Base-by-base conservation (phyloP, 495 filamentous ascomycete genomes). In the Opeltia flavorubescens region DNA sequence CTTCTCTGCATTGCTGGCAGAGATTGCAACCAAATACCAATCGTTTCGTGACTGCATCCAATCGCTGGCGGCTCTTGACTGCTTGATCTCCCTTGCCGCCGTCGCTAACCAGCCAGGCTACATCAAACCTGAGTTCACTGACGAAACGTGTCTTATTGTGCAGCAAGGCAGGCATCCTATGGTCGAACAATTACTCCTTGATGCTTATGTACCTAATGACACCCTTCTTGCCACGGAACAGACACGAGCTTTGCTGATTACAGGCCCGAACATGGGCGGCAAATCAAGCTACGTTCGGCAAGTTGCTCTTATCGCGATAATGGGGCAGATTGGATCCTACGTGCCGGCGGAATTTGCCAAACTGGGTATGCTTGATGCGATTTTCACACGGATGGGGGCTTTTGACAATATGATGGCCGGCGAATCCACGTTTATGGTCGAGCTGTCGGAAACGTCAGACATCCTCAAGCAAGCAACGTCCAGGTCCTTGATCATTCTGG, bases 181-280 rank as follows among this genome's bases (percentile, higher is more conserved):
- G 79, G 87, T 95, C 31, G 91, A 99, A 60, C 86, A 89, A 53
- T 77, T 94, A 8, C 73, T 96, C 5, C 72, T 88, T 6, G 79
- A 84, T 46, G 70, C 78, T 33, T 99, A 96, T 68, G 89, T 99
- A 45, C 91, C 91, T 29, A 96, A 96, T 65, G 78, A 82, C 58
- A 87, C 85, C 24, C 59, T 76, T 7, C 77, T 99, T 34, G 59
- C 67, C 23, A 66, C 75, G 12, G 62, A 77, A 15, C 65, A 65
- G 6, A 78, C 88, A 1, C 73, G 80, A 17, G 87, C 84, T 0
- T 76, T 95, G 42, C 78, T 96, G 31, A 79, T 96, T 47, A 96
- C 93, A 4, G 93, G 93, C 4, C 91, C 93, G 12, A 98, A 98
- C 70, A 96, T 96, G 89, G 93, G 93, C 55, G 91, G 91, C 23